Base-by-base conservation (phyloP, 1,284 basidiomycete genomes). In the Trichosporon inkin region DNA sequence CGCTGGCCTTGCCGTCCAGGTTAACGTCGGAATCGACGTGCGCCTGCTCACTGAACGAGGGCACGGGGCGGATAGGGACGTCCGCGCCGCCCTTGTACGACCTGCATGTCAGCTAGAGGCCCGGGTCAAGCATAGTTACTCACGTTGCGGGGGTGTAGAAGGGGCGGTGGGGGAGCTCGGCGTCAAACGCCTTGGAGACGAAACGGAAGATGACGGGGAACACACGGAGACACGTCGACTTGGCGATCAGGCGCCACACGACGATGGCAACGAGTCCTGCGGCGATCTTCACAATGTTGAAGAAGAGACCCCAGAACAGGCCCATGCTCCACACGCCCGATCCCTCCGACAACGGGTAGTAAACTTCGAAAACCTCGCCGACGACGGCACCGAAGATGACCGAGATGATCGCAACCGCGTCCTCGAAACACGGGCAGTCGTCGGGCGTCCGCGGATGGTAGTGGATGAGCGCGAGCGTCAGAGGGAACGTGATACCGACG, bases 361-460 rank as follows among this genome's bases (percentile, higher is more conserved):
- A 64, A 57, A 56, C 57, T 14, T 58, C 61, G 57, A 81, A 81
- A 87, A 90, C 92, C 55, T 84, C 81, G 0, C 85, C 86, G 1
- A 93, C 72, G 19, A 85, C 80, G n/a, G 83, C 80, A 17, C 95
- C 95, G 56, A 90, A 81, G 14, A 90, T 82, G 44, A 94, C 92
- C 11, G 90, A 88, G 20, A 91, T 80, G 68, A 95, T 90, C 0
- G 95, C 93, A 57, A 97, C 95, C 5, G 93, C 91, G 71, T 99
- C 95, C 76, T 98, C 95, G 76, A 97, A 99, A 78, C 95, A 98
- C 0, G 95, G 96, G 71, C 95, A 98, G 71, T 96, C 92, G 62
- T 97, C 93, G 1, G 96, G 87, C 0, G 91, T 90, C 70, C 93
- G 89, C 0, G 94, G 93, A 73, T 98, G 94, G 64, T 88, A 83